Conservation (phyloP, 352 stramenopile species). For the Phytophthora pluvialis region DNA sequence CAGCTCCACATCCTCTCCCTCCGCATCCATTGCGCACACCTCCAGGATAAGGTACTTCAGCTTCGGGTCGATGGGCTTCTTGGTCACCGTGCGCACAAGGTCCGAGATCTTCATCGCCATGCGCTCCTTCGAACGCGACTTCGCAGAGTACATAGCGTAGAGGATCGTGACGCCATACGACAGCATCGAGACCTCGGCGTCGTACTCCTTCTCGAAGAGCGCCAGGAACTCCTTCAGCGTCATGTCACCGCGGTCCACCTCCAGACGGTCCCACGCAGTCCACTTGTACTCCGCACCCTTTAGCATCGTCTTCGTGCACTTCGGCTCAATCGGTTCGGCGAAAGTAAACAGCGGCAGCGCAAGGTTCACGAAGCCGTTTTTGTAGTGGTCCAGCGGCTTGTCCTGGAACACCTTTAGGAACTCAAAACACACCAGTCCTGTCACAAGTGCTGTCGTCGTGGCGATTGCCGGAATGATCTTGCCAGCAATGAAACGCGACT, state of each 20-base stretch:
- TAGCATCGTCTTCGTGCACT: conserved; percentile 92
- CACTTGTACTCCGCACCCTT: conserved; percentile 97
- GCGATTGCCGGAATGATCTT: conserved; percentile 99
- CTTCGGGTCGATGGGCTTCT: conserved; percentile 94
- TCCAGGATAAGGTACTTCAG: conserved; percentile 97
- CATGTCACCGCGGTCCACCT: conserved; percentile 95
- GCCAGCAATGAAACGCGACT: conserved; percentile 98
- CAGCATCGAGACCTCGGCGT: conserved; percentile 98
- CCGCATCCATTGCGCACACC: conserved; percentile 95
- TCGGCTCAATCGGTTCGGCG: conserved; percentile 95
- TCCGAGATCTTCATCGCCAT: conserved; percentile 98
- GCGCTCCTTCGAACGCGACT: conserved; percentile 91
- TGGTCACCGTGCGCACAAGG: conserved; percentile 95
- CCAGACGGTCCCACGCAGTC: conserved; percentile 98
- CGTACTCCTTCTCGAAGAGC: conserved; percentile 96
- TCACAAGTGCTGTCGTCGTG: conserved; percentile 99
- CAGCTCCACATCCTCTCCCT: conserved; percentile 96
- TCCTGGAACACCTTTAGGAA: conserved; percentile 95
- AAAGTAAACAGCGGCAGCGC: conserved; percentile 98
- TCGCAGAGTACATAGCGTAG: conserved; percentile 90
- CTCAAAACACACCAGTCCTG: conserved; percentile 98
- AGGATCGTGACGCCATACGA: conserved; percentile 95
- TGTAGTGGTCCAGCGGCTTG: conserved; percentile 95
- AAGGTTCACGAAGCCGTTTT: conserved; percentile 99
- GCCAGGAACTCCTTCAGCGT: conserved; percentile 96